Evolutionary conservation across 352 stramenopile genomes (phyloP).

Genomic region (Pythium coloratum): DNA sequence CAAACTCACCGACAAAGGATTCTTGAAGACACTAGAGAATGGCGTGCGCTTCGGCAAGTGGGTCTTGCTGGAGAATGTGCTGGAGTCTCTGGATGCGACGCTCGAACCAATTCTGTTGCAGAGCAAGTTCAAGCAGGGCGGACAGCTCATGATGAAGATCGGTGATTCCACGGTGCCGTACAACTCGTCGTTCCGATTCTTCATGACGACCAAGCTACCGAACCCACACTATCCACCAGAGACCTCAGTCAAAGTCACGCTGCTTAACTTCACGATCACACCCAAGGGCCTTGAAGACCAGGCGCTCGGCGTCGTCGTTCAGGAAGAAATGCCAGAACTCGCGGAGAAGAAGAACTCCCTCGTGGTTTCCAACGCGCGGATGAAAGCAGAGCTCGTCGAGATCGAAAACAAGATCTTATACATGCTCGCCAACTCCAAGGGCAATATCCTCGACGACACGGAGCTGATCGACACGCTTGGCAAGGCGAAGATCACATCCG

Average conservation of each 20-base stretch:
- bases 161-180: constrained; percentile 91
- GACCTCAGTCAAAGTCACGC: constrained; percentile 91
- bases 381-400: constrained; percentile 92
- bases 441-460: constrained; percentile 93
- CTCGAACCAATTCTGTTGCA: constrained; percentile 91
- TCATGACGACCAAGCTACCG: constrained; percentile 93
- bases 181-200: constrained; percentile 90
- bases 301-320: constrained; percentile 89
- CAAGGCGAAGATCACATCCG: constrained; percentile 90
- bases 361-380: constrained; percentile 89
- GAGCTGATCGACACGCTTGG: constrained; percentile 92
- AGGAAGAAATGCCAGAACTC: constrained; percentile 93
- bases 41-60: constrained; percentile 92
- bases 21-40: constrained; percentile 88
- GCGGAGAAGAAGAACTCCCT: constrained; percentile 94
- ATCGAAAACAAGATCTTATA: constrained; percentile 94
- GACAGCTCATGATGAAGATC: constrained; percentile 93
- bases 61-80: constrained; percentile 90
- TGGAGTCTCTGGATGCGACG: constrained; percentile 86
- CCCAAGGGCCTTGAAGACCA: constrained; percentile 90
- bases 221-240: constrained; percentile 93
- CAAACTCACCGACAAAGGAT: constrained; percentile 81
- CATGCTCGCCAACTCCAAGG: constrained; percentile 92
- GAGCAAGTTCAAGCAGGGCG: constrained; percentile 92
- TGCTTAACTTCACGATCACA: constrained; percentile 94